Evolutionary conservation across 2,329 filamentous ascomycete species (phyloP), one percentile per base, ranked within the genome.

Genomic region (Colletotrichum limetticola): DNA sequence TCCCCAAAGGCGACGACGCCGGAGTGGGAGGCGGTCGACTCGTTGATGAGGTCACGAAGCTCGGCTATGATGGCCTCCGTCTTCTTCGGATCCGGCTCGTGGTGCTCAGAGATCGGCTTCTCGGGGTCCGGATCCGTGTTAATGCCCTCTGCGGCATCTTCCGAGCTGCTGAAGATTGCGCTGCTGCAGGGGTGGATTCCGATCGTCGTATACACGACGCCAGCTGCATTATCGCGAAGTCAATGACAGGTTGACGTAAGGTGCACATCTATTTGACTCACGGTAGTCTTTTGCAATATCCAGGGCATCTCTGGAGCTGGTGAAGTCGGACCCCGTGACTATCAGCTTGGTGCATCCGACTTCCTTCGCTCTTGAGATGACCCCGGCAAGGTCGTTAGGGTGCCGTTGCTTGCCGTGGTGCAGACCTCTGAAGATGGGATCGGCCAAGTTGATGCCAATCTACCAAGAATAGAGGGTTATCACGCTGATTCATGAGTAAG

Each of bases 401-500:
- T 97, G 95, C 30, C 86, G 84, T 76, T 94, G 88, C 74, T 92
- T 95, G 78, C 94, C 94, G 79, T 97, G 92, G 80, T 98, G 97
- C 55, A 90, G 84, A 63, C 97, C 97, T 59, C 91, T 90, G 82
- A 96, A 99, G 72, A 98, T 94, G 65, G 94, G 94, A 79, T 99
- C 97, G 66, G 95, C 94, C 68, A 99, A 89, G 82, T 99, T 99
- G 87, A 99, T 98, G 71, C 96, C 97, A 79, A 99, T 92, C 91
- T 92, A 80, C 75, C 78, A 68, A 52, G 37, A 53, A 19, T 49
- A 12, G 14, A 16, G 46, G 11, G 68, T 77, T 37, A 77, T 75
- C 22, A 66, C 14, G 56, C 66, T n/a, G 61, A 49, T 53, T n/a
- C n/a, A n/a, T 61, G 22, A 6, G 12, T 8, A 42, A 2, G 12